Evolutionary conservation across 306 rosid species (phyloP), one percentile per base, ranked within the genome.

Genomic region (Myrica gale): DNA sequence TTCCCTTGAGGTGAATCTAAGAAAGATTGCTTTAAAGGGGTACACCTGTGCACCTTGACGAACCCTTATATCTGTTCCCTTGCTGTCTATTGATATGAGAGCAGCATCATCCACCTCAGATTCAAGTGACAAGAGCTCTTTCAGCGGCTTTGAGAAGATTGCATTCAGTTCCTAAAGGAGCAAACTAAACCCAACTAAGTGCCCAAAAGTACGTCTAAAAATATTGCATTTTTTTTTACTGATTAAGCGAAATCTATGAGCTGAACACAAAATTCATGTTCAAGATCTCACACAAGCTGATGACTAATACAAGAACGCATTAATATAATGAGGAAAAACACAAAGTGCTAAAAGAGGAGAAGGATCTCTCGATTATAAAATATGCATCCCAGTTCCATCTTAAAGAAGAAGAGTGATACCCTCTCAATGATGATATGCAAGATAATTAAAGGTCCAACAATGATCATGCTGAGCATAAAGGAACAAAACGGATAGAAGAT

Each of bases 41-140:
- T 77, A 95, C 99, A 95, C 99, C 98, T 96, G 97, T 58, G 98
- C 99, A 47, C 99, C 99, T 83, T 96, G 97, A 51, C 98, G 98
- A 54, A 96, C 99, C 85, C 99, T 89, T 41, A 96, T 85, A 80
- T 96, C 99, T 6, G 86, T 90, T 74, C 99, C 99, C 74, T 89
- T 96, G 84, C 99, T 96, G 86, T 96, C 99, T 73, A 96, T 92
- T 37, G 99, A 96, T 88, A 96, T 96, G 77, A 96, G 90, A 62
- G 99, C 98, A 0, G 97, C 99, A 75, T 96, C 99, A 76, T 96
- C 99, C 71, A 96, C 89, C 88, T 96, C 98, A 7, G 79, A 58
- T 89, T 92, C 99, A n/a, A 79, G 72, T 17, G 99, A 90, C 77
- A 96, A 71, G 63, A 96, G 87, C 76, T 96, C 89, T 84, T 88